phyloP scores from a whole-genome alignment of 1,139 yeast species.

The Meyerozyma athensensis region DNA sequence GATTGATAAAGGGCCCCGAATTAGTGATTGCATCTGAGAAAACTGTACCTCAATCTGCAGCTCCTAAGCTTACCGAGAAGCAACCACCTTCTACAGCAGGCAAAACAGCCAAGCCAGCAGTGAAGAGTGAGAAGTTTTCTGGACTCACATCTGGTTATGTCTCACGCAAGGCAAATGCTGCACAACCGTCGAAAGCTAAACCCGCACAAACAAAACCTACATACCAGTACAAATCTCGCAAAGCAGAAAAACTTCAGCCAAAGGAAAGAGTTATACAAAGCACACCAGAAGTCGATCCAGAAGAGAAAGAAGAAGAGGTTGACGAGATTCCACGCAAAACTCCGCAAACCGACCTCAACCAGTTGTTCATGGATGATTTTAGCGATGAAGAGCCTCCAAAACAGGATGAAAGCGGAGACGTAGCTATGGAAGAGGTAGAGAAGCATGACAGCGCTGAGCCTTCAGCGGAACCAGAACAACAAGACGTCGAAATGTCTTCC shows the following conservation, averaged over 20 bases:
- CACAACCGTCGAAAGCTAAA: slow-evolving; percentile 9
- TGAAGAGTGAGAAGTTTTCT: slow-evolving; percentile 13
- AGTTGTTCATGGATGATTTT: slow-evolving; percentile 19
- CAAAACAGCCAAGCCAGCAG: neutral
- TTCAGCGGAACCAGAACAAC: slow-evolving; percentile 7
- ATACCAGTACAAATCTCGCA: slow-evolving; percentile 39
- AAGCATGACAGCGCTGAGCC: neutral
- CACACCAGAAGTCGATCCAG: slow-evolving; percentile 14
- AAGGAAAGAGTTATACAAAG: slow-evolving; percentile 37
- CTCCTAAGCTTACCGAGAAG: slow-evolving; percentile 9
- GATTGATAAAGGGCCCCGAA: slow-evolving; percentile 34
- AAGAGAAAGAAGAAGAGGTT: slow-evolving; percentile 10
- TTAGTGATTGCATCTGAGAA: slow-evolving; percentile 13
- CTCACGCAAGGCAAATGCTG: slow-evolving; percentile 20
- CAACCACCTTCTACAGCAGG: slow-evolving; percentile 1
- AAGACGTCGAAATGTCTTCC: slow-evolving; percentile 4
- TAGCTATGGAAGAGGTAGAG: slow-evolving; percentile 4
- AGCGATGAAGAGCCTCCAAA: slow-evolving; percentile 11
- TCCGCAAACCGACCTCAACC: slow-evolving; percentile 12
- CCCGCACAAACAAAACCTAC: slow-evolving; percentile 5
- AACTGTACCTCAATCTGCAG: slow-evolving; percentile 5
- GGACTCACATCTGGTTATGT: slow-evolving; percentile 25
- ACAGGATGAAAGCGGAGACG: slow-evolving; percentile 5
- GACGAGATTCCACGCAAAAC: slow-evolving; percentile 6
- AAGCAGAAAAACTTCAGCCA: slow-evolving; percentile 25